A percentile compares a stretch with the other conserved stretches of the same genome.
Evolutionary conservation across 306 rosid genomes (phyloP).

Genomic region (Pyrus betulifolia): DNA sequence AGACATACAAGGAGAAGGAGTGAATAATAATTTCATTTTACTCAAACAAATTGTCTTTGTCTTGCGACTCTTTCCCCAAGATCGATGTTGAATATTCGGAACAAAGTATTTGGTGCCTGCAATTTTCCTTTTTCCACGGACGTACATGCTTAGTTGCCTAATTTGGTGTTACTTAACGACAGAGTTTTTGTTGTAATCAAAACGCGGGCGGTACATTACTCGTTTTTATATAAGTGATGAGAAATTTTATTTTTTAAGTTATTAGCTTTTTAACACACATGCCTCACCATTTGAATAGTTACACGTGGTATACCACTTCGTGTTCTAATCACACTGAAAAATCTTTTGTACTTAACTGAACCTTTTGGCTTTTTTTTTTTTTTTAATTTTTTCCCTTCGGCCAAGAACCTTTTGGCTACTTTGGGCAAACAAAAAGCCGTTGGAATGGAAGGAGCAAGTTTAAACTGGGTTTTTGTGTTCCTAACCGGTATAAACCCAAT

Average conservation of each 20-base stretch:
- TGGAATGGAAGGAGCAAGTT: background rate
- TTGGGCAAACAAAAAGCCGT: background rate
- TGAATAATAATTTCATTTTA: background rate
- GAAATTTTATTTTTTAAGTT: too few relatives aligned
- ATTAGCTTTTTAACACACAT: too few relatives aligned
- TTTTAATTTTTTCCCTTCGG: background rate
- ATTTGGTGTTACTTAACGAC: background rate
- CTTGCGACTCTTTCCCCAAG: background rate
- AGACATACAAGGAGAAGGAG: background rate
- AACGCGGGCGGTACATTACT: fast-evolving
- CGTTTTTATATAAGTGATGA: too few relatives aligned
- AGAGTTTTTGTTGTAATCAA: too few relatives aligned
- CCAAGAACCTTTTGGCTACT: background rate
- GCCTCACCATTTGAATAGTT: too few relatives aligned
- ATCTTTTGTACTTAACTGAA: background rate
- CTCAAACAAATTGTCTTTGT: background rate
- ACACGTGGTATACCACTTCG: fast-evolving
- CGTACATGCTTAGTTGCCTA: background rate
- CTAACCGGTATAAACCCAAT: background rate
- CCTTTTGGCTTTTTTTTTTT: background rate
- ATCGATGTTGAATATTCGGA: background rate
- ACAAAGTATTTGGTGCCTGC: background rate
- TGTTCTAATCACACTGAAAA: too few relatives aligned
- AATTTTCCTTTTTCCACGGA: too few relatives aligned
- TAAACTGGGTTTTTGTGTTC: background rate